Evolutionary conservation across 176 grass and related monocot species (phyloP).

Genomic region (Triticum urartu): DNA sequence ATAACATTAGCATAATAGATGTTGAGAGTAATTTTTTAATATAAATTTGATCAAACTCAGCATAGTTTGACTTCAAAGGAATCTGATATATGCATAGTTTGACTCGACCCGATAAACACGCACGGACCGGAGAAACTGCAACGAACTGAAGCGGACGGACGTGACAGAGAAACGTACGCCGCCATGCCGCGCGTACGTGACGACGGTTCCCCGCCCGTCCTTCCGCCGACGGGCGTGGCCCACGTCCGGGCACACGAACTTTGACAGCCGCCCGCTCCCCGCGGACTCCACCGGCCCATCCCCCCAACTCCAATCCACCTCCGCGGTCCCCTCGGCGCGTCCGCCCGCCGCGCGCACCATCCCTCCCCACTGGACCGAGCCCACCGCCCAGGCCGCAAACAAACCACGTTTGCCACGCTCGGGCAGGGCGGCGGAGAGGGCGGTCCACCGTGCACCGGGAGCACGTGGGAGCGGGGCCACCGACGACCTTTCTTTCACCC

Average conservation of each 20-base stretch:
- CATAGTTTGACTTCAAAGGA: too few species aligned
- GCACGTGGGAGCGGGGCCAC: background rate
- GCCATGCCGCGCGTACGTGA: background rate
- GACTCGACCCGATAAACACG: too few species aligned
- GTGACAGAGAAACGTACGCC: too few species aligned
- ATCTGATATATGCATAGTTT: too few species aligned
- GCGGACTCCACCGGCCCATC: constrained; percentile 40
- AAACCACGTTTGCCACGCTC: constrained; percentile 23
- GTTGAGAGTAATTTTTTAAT: too few species aligned
- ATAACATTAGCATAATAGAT: too few species aligned
- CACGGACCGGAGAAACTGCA: too few species aligned
- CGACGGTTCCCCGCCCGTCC: background rate
- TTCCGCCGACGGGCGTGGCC: background rate
- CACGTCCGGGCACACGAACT: background rate
- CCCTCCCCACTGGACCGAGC: constrained; percentile 21
- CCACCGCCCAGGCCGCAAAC: background rate
- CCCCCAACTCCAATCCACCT: constrained; percentile 39
- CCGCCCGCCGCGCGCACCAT: background rate
- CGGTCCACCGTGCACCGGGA: background rate
- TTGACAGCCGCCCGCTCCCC: constrained; percentile 28
- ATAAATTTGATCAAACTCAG: too few species aligned
- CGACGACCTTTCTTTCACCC: constrained; percentile 29
- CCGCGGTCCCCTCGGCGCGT: constrained; percentile 28
- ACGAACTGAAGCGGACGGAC: too few species aligned
- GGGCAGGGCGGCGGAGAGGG: background rate